These are phyloP conservation scores for Hansenula lynferdii DNA, from an alignment of 1,139 yeast genomes.

Conservation along the genomic window DNA sequence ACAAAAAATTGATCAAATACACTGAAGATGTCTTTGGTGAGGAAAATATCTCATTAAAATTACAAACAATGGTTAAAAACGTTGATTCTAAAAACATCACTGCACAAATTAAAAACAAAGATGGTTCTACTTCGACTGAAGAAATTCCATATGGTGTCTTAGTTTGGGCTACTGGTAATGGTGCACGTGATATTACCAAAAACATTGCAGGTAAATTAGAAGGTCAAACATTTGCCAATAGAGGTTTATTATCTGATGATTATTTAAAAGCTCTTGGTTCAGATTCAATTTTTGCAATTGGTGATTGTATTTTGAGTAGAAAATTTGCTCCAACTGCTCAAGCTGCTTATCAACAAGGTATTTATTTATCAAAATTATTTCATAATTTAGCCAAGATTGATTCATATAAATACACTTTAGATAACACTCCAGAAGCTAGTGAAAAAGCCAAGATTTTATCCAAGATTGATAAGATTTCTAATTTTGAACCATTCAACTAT, in stretches of 20 bases:
- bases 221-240: conserved; percentile 79
- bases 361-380: conserved; percentile 70
- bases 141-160: conserved; percentile 86
- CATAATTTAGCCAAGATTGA: conserved; percentile 67
- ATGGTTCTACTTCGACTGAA: conserved; percentile 52
- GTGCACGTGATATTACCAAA: conserved; percentile 73
- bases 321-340: conserved; percentile 96
- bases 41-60: conserved; percentile 71
- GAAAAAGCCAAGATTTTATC: conserved; percentile 42
- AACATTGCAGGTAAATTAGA: conserved; percentile 66
- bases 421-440: conserved; percentile 28
- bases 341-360: conserved; percentile 95
- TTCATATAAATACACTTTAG: conserved; percentile 44
- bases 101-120: conserved; percentile 65
- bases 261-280: conserved; percentile 81
- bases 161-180: conserved; percentile 98
- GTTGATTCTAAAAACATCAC: conserved; percentile 65
- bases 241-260: conserved; percentile 86
- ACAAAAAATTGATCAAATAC: conserved; percentile 77
- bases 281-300: conserved; percentile 79
- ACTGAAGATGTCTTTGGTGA: conserved; percentile 78
- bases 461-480: conserved; percentile 66
- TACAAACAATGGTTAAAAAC: conserved; percentile 85
- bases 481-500: conserved; percentile 52
- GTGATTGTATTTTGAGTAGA: conserved; percentile 88